Evolutionary conservation across 345 rosid genomes (phyloP), one percentile per base, ranked within the genome.

Genomic region (Boechera stricta): DNA sequence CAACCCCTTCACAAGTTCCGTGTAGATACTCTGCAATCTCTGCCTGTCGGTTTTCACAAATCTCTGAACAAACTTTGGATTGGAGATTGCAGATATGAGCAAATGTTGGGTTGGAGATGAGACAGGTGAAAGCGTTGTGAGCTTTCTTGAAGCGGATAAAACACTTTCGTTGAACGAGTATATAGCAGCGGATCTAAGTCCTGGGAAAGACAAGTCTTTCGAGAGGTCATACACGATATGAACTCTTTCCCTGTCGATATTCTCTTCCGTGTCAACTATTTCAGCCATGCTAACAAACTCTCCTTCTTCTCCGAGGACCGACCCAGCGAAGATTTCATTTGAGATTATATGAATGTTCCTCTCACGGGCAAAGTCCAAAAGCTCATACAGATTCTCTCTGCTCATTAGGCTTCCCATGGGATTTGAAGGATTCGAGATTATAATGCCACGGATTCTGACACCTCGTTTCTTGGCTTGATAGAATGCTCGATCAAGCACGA

Each of bases 381-480:
- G 87, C 78, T 82, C 83, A 66, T 88, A 88, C 38, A 95, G 90
- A 35, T 77, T 83, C 39, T 90, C 94, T 51, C 79, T 86, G 41
- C 72, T 84, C 53, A 80, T 73, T 4, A 90, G 71, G 76, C 72
- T 86, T 66, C 98, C 97, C 70, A 89, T 88, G 13, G 97, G 97
- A 67, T 83, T 86, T 15, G 89, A 84, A 15, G 97, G 98, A 79
- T 90, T 94, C 48, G 99, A 92, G 58, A 92, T 79, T 45, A 94
- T 70, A 15, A 94, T 72, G 15, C 99, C 98, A 0, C 92, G 86
- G 71, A 90, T 89, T 83, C 79, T 90, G 7, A 88, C 79, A 26
- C 99, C 96, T 0, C 98, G 98, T 69, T 90, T 90, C 84, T 86
- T 92, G 41, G 99, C 98, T 82, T 87, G 99, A 77, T 81, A 77